A percentile compares a stretch with the other conserved stretches of the same genome.
phyloP scores from a whole-genome alignment of 768 basidiomycete species.

The Leccinum rimulosum region DNA sequence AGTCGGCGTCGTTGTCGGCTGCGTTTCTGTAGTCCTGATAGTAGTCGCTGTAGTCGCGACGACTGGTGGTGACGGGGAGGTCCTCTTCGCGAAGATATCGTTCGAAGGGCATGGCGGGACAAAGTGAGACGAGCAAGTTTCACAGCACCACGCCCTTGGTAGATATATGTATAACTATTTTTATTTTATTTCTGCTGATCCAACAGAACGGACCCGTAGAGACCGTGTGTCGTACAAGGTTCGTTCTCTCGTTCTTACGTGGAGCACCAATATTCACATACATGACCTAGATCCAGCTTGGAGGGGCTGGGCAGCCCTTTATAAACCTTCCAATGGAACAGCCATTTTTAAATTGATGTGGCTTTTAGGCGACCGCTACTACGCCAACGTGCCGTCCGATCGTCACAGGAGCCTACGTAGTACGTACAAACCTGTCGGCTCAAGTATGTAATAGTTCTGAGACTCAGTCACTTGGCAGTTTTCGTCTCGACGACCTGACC shows the following conservation, averaged over 20 bases:
- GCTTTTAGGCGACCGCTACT: constrained; percentile 21
- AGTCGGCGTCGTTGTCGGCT: constrained; percentile 12
- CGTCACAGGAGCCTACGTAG: constrained; percentile 29
- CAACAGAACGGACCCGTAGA: background rate
- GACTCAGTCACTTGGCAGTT: background rate
- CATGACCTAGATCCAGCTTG: constrained; percentile 14
- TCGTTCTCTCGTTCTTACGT: background rate
- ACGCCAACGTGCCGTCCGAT: constrained; percentile 19
- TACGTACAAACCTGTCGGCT: constrained; percentile 22
- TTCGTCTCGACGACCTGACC: background rate
- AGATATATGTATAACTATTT: constrained; percentile 10
- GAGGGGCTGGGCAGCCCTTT: constrained; percentile 1
- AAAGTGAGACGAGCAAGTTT: background rate
- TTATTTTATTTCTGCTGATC: constrained; percentile 9
- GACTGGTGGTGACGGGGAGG: background rate
- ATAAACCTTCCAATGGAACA: constrained; percentile 3
- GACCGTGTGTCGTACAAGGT: constrained; percentile 5
- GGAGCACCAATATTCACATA: constrained; percentile 1
- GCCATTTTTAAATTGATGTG: constrained; percentile 9
- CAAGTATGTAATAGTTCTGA: constrained; percentile 25
- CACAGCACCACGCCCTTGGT: background rate
- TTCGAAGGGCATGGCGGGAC: constrained; percentile 39
- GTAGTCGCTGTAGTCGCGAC: constrained; percentile 6
- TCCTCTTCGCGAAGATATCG: constrained; percentile 36
- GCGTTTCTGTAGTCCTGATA: constrained; percentile 13